A percentile compares a stretch with the other conserved stretches of the same genome.
These are phyloP conservation scores for Echeveria elegans DNA, from an alignment of 164 flowering plant species.

Conservation along the genomic window DNA sequence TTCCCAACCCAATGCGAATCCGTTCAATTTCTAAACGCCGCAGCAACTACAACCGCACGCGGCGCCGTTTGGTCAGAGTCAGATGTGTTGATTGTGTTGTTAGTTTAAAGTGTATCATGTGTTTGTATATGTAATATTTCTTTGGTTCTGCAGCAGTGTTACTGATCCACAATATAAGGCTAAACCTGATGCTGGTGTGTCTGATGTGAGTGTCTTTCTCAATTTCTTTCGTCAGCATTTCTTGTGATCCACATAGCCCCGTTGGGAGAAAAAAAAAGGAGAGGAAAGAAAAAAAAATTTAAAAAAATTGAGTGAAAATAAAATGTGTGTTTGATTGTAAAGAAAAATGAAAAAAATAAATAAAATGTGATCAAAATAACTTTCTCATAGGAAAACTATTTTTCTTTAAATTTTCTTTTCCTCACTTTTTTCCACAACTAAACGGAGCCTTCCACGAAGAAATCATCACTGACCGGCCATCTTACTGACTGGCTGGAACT, in stretches of 20 bases:
- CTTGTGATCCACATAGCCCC: no score
- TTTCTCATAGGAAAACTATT: no score
- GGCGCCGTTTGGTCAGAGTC: conserved; percentile 21
- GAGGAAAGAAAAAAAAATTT: no score
- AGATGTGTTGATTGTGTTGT: neutral
- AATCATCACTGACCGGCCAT: neutral
- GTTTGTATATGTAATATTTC: neutral
- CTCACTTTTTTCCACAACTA: no score
- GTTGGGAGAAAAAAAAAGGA: no score
- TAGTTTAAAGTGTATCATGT: neutral
- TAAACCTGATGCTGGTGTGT: conserved; percentile 90
- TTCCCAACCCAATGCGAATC: conserved; percentile 31
- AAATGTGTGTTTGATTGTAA: no score
- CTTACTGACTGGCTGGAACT: neutral
- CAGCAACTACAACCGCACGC: conserved; percentile 29
- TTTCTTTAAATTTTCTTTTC: no score
- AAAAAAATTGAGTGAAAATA: no score
- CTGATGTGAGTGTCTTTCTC: conserved; percentile 65
- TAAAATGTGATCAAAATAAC: no score
- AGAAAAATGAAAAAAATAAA: no score
- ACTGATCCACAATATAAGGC: conserved; percentile 65
- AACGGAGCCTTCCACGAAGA: no score
- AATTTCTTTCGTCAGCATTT: no score
- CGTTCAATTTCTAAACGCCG: conserved; percentile 50
- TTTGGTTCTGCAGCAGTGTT: conserved; percentile 69